A percentile compares a stretch with the other conserved stretches of the same genome.
Evolutionary conservation across 176 grass and related monocot genomes (phyloP).

Genomic region (Ensete glaucum): DNA sequence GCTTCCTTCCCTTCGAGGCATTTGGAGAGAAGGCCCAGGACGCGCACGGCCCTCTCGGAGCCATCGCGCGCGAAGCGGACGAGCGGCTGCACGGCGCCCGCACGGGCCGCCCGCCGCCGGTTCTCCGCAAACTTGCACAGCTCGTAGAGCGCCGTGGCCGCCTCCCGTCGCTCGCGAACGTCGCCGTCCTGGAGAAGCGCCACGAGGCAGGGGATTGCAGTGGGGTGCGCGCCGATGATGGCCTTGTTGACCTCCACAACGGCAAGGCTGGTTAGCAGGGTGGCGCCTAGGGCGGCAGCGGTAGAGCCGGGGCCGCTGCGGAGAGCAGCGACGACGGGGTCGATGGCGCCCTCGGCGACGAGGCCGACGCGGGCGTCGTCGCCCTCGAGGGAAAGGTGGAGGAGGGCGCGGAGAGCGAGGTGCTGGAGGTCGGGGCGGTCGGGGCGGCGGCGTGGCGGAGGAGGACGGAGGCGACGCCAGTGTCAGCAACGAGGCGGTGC

Average conservation of each 20-base stretch:
- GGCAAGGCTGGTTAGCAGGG: conserved; percentile 77
- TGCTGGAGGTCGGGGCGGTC: conserved; percentile 23
- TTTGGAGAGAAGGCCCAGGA: conserved; percentile 71
- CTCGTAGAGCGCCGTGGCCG: conserved; percentile 77
- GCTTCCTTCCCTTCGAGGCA: conserved; percentile 64
- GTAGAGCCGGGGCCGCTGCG: not conserved
- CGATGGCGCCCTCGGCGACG: conserved; percentile 73
- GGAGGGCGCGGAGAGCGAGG: conserved; percentile 33
- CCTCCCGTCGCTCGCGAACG: conserved; percentile 56
- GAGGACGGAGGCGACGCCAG: conserved; percentile 43
- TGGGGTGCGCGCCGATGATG: conserved; percentile 67
- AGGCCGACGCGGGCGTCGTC: conserved; percentile 78
- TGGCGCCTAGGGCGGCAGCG: conserved; percentile 53
- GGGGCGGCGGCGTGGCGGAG: conserved; percentile 43
- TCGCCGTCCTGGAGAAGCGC: conserved; percentile 39
- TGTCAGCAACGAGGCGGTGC: conserved; percentile 46
- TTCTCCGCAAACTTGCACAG: conserved; percentile 89
- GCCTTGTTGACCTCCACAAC: conserved; percentile 92
- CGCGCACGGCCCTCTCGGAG: conserved; percentile 74
- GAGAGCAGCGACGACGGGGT: conserved; percentile 46
- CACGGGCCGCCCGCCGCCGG: conserved; percentile 47
- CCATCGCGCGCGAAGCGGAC: conserved; percentile 48
- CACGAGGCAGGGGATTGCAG: conserved; percentile 42
- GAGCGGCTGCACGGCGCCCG: conserved; percentile 41
- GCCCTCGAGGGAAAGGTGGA: conserved; percentile 70